Evolutionary conservation across 2,329 filamentous ascomycete genomes (phyloP), one percentile per base, ranked within the genome.

Genomic region (Tetracladium maxilliforme): DNA sequence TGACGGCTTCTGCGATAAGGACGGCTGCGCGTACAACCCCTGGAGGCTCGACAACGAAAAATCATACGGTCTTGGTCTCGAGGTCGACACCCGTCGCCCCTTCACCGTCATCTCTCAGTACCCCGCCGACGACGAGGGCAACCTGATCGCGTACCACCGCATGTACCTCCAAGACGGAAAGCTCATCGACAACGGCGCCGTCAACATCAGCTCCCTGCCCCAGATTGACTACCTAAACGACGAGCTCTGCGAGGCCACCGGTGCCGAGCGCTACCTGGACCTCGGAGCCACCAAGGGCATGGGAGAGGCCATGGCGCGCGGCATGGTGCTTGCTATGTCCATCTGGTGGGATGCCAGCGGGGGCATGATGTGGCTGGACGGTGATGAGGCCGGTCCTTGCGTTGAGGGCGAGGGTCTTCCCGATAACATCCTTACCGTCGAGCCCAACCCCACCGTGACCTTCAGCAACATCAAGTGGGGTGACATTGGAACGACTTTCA

Each of bases 391-490:
- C 4, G 68, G 68, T 0, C 66, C 65, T 14, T 73, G 68, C 43
- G 55, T 54, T 36, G 51, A 48, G 4, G 63, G 56, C 1, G 60
- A 64, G 35, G 68, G 67, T 1, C 49, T 56, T 30, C 66, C 68
- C 0, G 42, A 45, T 19, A 44, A 52, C 10, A 64, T 72, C 28
- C 31, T 52, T 27, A 43, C 49, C 23, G 41, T 61, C 10, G 47
- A 61, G 36, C 56, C 61, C 1, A 48, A 50, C 24, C 58, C 66
- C 1, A 50, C 50, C 10, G 61, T 72, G 4, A 57, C 48, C 2
- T 72, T 67, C 38, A 61, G 56, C 32, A 60, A 70, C 37, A 61
- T 73, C 35, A 59, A 57, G 37, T 67, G 64, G 55, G 68, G 68
- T n/a, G 64, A 72, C 34, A 62, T 73, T 37, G 64, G 58, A 5